These are phyloP conservation scores for Cardamine chenopodiifolia DNA, from an alignment of 345 rosid genomes.

Conservation along the genomic window DNA sequence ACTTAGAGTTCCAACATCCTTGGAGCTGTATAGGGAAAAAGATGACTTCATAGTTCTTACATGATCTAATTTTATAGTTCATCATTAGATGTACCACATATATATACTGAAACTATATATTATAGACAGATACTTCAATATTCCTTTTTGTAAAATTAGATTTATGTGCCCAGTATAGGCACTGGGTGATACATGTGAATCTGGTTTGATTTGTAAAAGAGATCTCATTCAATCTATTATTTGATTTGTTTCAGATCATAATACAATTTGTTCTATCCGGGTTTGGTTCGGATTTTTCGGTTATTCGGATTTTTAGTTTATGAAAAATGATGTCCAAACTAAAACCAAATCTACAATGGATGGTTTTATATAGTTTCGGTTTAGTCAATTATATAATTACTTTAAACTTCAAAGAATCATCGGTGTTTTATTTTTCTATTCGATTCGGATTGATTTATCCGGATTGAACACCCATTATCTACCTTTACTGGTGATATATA, in stretches of 20 bases:
- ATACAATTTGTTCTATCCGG: background rate
- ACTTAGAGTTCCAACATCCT: conserved; percentile 23
- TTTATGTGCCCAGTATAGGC: background rate
- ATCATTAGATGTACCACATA: conserved; percentile 32
- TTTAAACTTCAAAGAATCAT: no score
- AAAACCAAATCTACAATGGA: no score
- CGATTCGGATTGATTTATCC: no score
- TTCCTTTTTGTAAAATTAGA: conserved; percentile 29
- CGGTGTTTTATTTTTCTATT: no score
- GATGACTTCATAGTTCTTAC: conserved; percentile 41
- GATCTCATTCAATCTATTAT: conserved; percentile 25
- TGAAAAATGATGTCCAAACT: no score
- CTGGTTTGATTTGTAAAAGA: conserved; percentile 34
- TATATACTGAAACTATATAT: conserved; percentile 21
- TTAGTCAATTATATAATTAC: no score
- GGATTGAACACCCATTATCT: no score
- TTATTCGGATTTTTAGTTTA: no score
- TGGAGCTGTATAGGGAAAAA: conserved; percentile 38
- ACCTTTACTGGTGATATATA: no score
- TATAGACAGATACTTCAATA: conserved; percentile 29
- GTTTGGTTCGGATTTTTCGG: background rate
- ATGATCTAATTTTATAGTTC: conserved; percentile 28
- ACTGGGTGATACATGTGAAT: conserved; percentile 8
- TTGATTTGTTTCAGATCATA: conserved; percentile 14
- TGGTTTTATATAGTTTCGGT: no score